Evolutionary conservation across 306 rosid genomes (phyloP), one percentile per base, ranked within the genome.

Genomic region (Casuarina glauca): DNA sequence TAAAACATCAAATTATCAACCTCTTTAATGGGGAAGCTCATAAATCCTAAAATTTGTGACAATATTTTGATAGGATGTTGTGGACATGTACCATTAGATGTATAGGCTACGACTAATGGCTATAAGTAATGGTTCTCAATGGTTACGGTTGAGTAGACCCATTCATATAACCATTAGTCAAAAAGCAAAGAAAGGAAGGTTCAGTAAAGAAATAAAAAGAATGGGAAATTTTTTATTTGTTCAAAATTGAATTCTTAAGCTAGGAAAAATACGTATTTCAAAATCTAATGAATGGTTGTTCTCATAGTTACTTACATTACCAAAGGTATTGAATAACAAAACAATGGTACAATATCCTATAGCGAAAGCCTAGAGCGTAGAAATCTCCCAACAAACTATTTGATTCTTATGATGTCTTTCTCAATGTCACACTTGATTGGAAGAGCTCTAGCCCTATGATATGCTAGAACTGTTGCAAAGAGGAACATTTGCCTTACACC

Each of bases 401-500:
- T 20, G 54, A 20, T 26, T 61, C n/a, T 42, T 17, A n/a, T 52
- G 46, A 5, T 20, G 2, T 72, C 9, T 54, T 44, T 44, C 41
- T 74, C 38, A 38, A 71, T 62, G 20, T 48, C 81, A 57, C 67
- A 67, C 69, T 51, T 51, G 11, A 26, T 10, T 20, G 70, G 73
- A 66, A 72, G 75, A 79, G 75, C 80, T 77, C 82, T 76, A 63
- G 75, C 80, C 73, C 82, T 76, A 63, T 79, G 46, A 71, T 80
- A 74, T 64, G 86, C 73, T 15, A 78, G 82, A 35, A 85, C 61
- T 8, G 85, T 85, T 51, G 84, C 77, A 1, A 87, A 88, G 53
- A 87, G 75, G 41, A 83, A 85, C 82, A 73, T 87, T 55, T 81
- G 88, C 66, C 90, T 79, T 44, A 83, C 78, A 76, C 93, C 93